Conservation (phyloP, 2,329 filamentous ascomycete species). For the Microcyclospora tardicrescens region DNA sequence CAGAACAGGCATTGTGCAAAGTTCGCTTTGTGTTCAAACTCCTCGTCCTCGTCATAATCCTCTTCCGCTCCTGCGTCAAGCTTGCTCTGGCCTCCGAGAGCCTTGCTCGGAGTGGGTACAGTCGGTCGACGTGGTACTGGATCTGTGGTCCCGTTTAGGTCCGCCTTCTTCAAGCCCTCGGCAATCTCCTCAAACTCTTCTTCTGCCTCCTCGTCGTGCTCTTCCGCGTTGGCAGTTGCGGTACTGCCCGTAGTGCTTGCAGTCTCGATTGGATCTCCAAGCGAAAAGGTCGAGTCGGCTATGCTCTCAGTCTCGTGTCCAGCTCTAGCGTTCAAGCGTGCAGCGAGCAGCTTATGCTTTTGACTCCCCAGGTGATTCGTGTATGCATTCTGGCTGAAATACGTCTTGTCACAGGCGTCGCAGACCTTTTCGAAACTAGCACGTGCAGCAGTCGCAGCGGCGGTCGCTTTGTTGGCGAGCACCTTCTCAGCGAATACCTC, state of each 20-base stretch:
- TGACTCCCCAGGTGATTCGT: conserved; percentile 83
- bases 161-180: conserved; percentile 60
- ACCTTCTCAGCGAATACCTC: conserved; percentile 95
- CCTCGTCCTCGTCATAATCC: conserved; percentile 24
- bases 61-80: conserved; percentile 12
- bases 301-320: conserved; percentile 46
- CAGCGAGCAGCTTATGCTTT: conserved; percentile 67
- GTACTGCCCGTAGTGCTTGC: conserved; percentile 27
- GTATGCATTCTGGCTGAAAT: conserved; percentile 93
- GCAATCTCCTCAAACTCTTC: conserved; percentile 67
- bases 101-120: conserved; percentile 27
- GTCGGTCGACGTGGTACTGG: conserved; percentile 22
- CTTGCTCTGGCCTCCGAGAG: conserved; percentile 11
- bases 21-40: conserved; percentile 27
- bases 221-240: conserved; percentile 41
- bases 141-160: conserved; percentile 28
- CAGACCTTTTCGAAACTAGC: conserved; percentile 80
- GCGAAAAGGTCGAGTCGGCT: conserved; percentile 80
- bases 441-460: conserved; percentile 72
- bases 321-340: conserved; percentile 29
- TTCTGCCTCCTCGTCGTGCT: conserved; percentile 39
- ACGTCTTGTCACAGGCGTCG: conserved; percentile 74
- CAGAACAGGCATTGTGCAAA: conserved; percentile 69
- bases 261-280: conserved; percentile 63
- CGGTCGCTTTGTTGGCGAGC: conserved; percentile 72